Evolutionary conservation across 202 grass and related monocot species (phyloP).

Genomic region (Digitaria exilis): DNA sequence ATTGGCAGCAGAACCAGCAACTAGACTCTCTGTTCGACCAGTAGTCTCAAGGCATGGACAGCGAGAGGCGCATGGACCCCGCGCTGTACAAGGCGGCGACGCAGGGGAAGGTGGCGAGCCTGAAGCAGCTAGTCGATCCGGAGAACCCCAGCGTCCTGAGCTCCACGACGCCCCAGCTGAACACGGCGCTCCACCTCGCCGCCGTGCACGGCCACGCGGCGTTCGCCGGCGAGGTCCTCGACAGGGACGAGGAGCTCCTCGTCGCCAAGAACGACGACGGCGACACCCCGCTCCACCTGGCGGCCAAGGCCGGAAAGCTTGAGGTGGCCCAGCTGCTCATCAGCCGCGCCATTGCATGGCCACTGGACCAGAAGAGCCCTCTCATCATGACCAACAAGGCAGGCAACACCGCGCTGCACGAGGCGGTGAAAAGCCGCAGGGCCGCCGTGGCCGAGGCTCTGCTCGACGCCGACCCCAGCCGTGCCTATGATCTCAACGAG

Average conservation of each 20-base stretch:
- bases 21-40: background rate
- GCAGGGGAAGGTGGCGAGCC: conserved; percentile 38
- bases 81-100: conserved; percentile 47
- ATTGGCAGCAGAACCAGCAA: background rate
- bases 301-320: conserved; percentile 48
- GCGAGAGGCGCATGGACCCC: conserved; percentile 42
- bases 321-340: conserved; percentile 30
- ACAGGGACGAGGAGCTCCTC: conserved; percentile 6
- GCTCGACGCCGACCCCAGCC: conserved; percentile 47
- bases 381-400: conserved; percentile 22
- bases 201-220: conserved; percentile 41
- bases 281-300: conserved; percentile 76
- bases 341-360: background rate
- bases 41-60: background rate
- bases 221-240: conserved; percentile 37
- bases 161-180: conserved; percentile 48
- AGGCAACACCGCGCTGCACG: conserved; percentile 12
- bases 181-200: conserved; percentile 72
- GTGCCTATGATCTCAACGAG: conserved; percentile 48
- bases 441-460: conserved; percentile 47
- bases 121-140: background rate
- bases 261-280: conserved; percentile 40
- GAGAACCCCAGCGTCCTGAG: background rate
- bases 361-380: background rate
- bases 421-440: background rate